Evolutionary conservation across 139 green algal genomes (phyloP), one percentile per base, ranked within the genome.

Genomic region (Micractinium conductrix): DNA sequence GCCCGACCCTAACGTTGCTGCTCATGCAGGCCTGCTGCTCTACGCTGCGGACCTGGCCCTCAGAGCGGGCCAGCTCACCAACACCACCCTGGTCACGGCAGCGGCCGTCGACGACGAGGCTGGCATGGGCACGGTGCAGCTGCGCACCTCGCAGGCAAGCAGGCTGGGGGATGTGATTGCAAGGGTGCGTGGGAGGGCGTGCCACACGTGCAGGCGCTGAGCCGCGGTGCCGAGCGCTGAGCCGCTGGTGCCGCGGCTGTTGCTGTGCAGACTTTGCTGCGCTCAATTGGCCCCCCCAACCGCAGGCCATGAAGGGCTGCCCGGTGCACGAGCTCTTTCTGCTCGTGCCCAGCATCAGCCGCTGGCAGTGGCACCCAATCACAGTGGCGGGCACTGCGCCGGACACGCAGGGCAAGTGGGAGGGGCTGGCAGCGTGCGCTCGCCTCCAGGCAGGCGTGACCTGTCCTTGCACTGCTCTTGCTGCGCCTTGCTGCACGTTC

Each of bases 331-430:
- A 90, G 53, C 58, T 90, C 12, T 90, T 80, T 70, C 33, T 90
- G 45, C 72, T 90, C 1, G 68, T 90, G 30, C 87, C 87, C 2
- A 72, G n/a, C 45, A 85, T 90, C 55, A 87, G 72, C 42, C 42
- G 85, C 16, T 90, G 87, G 87, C 87, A 90, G 74, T 90, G 87
- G 87, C 87, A 90, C 43, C 87, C 87, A 35, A 78, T 90, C 70
- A 85, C 84, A 6, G 67, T 89, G 28, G 69, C 87, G 8, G 73
- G 74, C 35, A 40, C 43, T 2, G 24, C 48, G 33, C 48, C 43
- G 19, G 73, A 72, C 44, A 37, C 38, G 2, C 22, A 30, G 37
- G 70, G 70, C 42, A 42, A 72, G n/a, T 42, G 28, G 65, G 30
- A 26, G 22, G 22, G 10, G 33, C 30, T n/a, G 65, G 30, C 30